Base-by-base conservation (phyloP, 768 basidiomycete genomes). In the Cystobasidiopsis lactophilus region DNA sequence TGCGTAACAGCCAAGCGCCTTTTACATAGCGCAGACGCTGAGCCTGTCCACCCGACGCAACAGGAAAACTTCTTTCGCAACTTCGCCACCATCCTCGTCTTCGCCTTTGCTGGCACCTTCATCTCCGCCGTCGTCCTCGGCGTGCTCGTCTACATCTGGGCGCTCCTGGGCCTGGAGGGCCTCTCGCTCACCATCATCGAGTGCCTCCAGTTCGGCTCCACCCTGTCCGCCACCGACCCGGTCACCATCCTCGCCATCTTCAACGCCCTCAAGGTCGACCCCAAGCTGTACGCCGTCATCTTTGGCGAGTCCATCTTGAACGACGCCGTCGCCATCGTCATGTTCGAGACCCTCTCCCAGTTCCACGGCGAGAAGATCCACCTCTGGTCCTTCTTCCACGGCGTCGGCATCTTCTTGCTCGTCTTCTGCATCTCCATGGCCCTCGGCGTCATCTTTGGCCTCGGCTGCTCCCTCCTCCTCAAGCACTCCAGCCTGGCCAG, bases 41-140 rank as follows among this genome's bases (percentile, higher is more conserved):
- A n/a, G n/a, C n/a, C n/a, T n/a, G n/a, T n/a, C n/a, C n/a, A n/a
- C n/a, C n/a, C n/a, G n/a, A n/a, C n/a, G n/a, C n/a, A n/a, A 7
- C 67, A 93, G 83, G 91, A 89, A 69, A 89, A 89, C 71, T 98
- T 98, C 69, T 98, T 98, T 66, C 78, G 88, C 35, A 95, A 95
- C 66, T 96, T 96, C 63, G 89, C 85, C 10, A 89, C 88, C 26
- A 98, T 98, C 59, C 72, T 93, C 40, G 81, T 66, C 3, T 69
- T 69, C 49, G 60, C 60, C 3, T 57, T 57, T 33, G 56, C 52
- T 5, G 93, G 93, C 18, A 98, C 93, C 0, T 89, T 91, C 63
- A 86, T 96, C 60, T 88, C 86, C 1, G 85, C 93, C 29, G 77
- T 96, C 40, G 93, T 88, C 14, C 78, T 96, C 41, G 91, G 91